Base-by-base conservation (phyloP, 2,329 filamentous ascomycete species). In the Botrytis paeoniae region DNA sequence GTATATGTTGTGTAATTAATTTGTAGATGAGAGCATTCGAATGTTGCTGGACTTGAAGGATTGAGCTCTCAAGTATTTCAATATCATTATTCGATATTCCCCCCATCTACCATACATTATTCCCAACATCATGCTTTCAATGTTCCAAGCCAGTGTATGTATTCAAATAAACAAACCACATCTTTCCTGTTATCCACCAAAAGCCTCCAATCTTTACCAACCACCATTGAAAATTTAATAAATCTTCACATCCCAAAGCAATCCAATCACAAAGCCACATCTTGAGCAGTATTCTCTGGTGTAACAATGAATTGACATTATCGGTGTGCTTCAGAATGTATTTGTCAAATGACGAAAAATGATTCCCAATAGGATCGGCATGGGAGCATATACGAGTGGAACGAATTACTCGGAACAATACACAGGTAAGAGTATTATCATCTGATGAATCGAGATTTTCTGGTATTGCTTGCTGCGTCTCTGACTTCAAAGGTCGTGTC, bases 171-270 rank as follows among this genome's bases (percentile, higher is more conserved):
- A 29, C 2, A 18, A 7, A 48, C 25, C 22, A 35, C 25, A 66
- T 14, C 37, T 57, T 66, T 37, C 51, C 62, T 6, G 62, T 39
- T n/a, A 60, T 16, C 57, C 59, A 70, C 72, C 72, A 73, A 48
- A 64, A 18, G 12, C 32, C 5, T 14, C 29, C 68, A 65, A 25
- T 35, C 35, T 48, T 69, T 7, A 59, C 10, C 6, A 71, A 6
- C 35, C 60, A 70, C 39, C 35, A 64, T 41, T 73, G 65, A 12
- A 57, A 14, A 43, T 73, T 39, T n/a, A 71, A 57, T 22, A 73
- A 12, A 7, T 65, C 72, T 25, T 48, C 25, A 59, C 59, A 70
- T 37, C 72, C 72, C 4, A 73, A 48, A 39, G 72, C 72, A 22
- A 73, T 9, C 18, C 48, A 48, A 39, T 71, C 48, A 65, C 60